Evolutionary conservation across 768 basidiomycete species (phyloP), one percentile per base, ranked within the genome.

Genomic region (Panus rudis): DNA sequence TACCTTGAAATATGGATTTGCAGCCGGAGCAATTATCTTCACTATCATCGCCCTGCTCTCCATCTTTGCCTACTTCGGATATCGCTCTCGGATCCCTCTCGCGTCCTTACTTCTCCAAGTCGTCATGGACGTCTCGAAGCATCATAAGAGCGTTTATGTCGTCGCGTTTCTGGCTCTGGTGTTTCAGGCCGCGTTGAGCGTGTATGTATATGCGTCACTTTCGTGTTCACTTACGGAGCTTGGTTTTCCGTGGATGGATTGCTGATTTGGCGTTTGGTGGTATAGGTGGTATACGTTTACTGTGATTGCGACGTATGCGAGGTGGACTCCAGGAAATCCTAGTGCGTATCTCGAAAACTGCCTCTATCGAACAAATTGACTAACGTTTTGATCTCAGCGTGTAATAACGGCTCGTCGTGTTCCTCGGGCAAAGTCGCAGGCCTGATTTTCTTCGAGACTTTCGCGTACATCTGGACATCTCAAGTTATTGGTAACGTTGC

Each of bases 391-490:
- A 12, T 38, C n/a, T 26, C 43, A 81, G 77, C 71, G 14, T 83
- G 81, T 55, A 63, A 50, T 8, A 56, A 67, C 6, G 66, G 63
- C 8, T 68, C 69, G 0, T 67, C 68, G 3, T 90, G 86, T 57
- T 88, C 86, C 1, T 78, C 76, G 10, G 73, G 72, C 12, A 90
- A 78, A 57, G 87, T 91, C 33, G 75, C 84, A 1, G 88, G 90
- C 3, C 65, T 91, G 11, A 72, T 89, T 42, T 78, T 90, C 61
- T 92, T 75, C 53, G 76, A 78, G 47, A 78, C 81, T 1, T 90
- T 91, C 60, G 81, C 82, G n/a, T 92, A 80, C 66, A 68, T 89
- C 17, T 92, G 88, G 90, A 82, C 79, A 14, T 86, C 83, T 0
- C 84, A 88, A 62, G 85, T 89, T 32, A 77, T 87, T 39, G 79